phyloP scores from a whole-genome alignment of 768 basidiomycete species.

The Boletales sp. region DNA sequence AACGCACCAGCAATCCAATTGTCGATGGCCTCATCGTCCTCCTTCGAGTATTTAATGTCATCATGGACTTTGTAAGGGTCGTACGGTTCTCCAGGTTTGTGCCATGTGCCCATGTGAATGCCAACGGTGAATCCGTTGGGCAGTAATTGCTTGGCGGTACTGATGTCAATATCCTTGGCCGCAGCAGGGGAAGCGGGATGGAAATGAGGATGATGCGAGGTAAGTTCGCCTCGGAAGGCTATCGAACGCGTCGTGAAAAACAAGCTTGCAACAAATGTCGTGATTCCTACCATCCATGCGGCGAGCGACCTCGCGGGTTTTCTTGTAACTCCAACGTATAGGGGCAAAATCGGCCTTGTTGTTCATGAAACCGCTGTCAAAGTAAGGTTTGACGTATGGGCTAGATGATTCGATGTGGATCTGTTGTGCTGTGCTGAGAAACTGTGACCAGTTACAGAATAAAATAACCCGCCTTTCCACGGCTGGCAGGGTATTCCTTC shows the following conservation, averaged over 20 bases:
- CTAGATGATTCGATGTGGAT: constrained; percentile 60
- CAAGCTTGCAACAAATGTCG: neutral
- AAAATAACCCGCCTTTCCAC: constrained; percentile 53
- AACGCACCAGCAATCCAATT: constrained; percentile 52
- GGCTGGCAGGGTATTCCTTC: constrained; percentile 65
- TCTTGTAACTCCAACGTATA: constrained; percentile 76
- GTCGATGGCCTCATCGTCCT: constrained; percentile 71
- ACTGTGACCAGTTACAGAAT: no score
- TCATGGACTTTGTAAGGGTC: constrained; percentile 56
- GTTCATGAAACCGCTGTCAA: constrained; percentile 79
- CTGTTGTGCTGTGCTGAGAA: constrained; percentile 23
- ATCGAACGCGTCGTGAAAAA: neutral
- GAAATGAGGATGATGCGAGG: constrained; percentile 73
- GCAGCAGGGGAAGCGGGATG: constrained; percentile 65
- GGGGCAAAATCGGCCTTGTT: constrained; percentile 75
- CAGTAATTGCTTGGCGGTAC: constrained; percentile 58
- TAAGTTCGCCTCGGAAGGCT: constrained; percentile 72
- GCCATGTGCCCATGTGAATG: constrained; percentile 72
- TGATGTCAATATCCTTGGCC: constrained; percentile 59
- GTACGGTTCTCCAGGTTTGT: constrained; percentile 51
- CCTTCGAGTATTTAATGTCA: constrained; percentile 61
- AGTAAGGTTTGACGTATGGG: constrained; percentile 61
- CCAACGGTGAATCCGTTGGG: constrained; percentile 64
- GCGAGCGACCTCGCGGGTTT: constrained; percentile 66
- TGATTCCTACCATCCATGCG: constrained; percentile 57